phyloP scores from a whole-genome alignment of 2,329 filamentous ascomycete species.

The Cercospora janseana region DNA sequence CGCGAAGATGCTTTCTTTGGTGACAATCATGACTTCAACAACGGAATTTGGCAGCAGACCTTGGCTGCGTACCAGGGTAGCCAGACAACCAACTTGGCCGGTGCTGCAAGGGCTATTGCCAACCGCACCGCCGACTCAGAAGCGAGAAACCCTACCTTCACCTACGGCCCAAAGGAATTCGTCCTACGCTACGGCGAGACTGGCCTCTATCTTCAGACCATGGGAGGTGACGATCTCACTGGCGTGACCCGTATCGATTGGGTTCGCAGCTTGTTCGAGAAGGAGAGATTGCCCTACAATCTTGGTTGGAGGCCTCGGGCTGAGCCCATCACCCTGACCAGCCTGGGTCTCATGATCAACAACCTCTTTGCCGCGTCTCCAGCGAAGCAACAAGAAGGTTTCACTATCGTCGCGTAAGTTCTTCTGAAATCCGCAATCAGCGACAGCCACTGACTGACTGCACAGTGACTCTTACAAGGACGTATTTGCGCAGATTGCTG shows the following conservation, averaged over 20 bases:
- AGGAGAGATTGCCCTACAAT: slow-evolving; percentile 40
- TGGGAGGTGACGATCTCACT: slow-evolving; percentile 36
- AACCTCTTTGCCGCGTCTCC: slow-evolving; percentile 28
- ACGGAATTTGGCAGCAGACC: slow-evolving; percentile 35
- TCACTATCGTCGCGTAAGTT: slow-evolving; percentile 22
- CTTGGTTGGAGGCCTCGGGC: slow-evolving; percentile 38
- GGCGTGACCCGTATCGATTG: slow-evolving; percentile 39
- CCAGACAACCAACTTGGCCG: slow-evolving; percentile 30
- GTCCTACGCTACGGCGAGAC: slow-evolving; percentile 38
- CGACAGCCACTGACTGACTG: neutral
- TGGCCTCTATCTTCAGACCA: slow-evolving; percentile 39
- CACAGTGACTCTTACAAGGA: slow-evolving; percentile 30
- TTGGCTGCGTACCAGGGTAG: slow-evolving; percentile 31
- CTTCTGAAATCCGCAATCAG: neutral
- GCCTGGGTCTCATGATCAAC: slow-evolving; percentile 30
- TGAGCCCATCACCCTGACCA: slow-evolving; percentile 29
- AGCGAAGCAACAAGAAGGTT: slow-evolving; percentile 26
- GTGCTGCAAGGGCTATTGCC: slow-evolving; percentile 35
- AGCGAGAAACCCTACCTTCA: slow-evolving; percentile 37
- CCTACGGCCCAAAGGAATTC: slow-evolving; percentile 27
- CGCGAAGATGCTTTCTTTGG: slow-evolving; percentile 39
- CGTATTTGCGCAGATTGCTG: slow-evolving; percentile 27
- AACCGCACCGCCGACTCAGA: slow-evolving; percentile 33
- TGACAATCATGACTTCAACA: slow-evolving; percentile 39
- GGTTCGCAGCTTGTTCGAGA: slow-evolving; percentile 39